Evolutionary conservation across 1,284 basidiomycete genomes (phyloP).

Genomic region (Xanthoconium separans): DNA sequence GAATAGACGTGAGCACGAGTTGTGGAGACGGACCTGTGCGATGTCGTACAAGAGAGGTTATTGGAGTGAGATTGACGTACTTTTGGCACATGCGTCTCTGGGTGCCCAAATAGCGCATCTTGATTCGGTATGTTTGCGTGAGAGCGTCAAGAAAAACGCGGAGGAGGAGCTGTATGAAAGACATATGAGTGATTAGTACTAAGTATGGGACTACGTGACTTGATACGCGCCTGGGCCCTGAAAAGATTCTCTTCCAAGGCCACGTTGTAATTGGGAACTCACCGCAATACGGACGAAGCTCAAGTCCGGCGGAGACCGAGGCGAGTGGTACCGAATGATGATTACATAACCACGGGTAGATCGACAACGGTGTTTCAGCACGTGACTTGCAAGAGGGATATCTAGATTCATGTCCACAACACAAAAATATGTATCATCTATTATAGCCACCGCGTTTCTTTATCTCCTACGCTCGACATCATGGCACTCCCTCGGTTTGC

Average conservation of each 20-base stretch:
- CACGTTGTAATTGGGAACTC: slow-evolving; percentile 23
- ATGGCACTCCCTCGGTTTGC: slow-evolving; percentile 23
- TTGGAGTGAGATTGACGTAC: slow-evolving; percentile 34
- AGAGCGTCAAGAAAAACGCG: slow-evolving; percentile 38
- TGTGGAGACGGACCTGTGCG: slow-evolving; percentile 33
- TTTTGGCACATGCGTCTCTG: slow-evolving; percentile 31
- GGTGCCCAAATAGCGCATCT: slow-evolving; percentile 29
- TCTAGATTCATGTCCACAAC: too few relatives aligned
- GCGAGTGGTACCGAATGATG: too few relatives aligned
- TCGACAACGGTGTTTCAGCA: too few relatives aligned
- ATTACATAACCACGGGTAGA: too few relatives aligned
- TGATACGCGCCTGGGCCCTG: slow-evolving; percentile 30
- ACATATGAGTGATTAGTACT: slow-evolving; percentile 26
- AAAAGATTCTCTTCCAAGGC: slow-evolving; percentile 14
- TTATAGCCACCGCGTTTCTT: slow-evolving; percentile 1
- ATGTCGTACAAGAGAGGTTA: slow-evolving; percentile 35
- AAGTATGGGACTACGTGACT: slow-evolving; percentile 26
- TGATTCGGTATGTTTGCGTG: slow-evolving; percentile 35
- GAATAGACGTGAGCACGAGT: slow-evolving; percentile 22
- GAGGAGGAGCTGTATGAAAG: slow-evolving; percentile 30
- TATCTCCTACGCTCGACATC: slow-evolving; percentile 10
- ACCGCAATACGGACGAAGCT: too few relatives aligned
- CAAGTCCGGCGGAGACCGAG: too few relatives aligned
- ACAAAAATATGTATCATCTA: too few relatives aligned
- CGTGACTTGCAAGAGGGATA: too few relatives aligned